Base-by-base conservation (phyloP, 345 rosid genomes). In the Eucalyptus marginata region DNA sequence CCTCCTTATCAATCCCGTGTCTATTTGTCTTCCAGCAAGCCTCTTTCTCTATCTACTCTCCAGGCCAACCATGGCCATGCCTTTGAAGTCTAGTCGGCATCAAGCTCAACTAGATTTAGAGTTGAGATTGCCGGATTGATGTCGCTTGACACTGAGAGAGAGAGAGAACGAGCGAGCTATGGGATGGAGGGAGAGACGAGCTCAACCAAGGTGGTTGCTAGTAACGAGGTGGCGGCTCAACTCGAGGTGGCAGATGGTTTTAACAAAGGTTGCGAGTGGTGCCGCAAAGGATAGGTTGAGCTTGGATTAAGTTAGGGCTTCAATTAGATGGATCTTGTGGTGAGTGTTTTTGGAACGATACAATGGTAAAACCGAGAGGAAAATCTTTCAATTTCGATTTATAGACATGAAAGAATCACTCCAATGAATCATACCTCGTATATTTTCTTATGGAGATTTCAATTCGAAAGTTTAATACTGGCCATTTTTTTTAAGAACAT, bases 401-500 rank as follows among this genome's bases (percentile, higher is more conserved):
- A 8, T 7, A 31, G 5, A 31, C 22, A 33, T 1, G 12, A 68
- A 33, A 16, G 4, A 66, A n/a, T 4, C 3, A 1, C 3, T 4
- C 1, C 0, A 1, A 29, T 64, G 36, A 13, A 64, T 13, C 3
- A 6, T n/a, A 18, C 10, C 10, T 0, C 11, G 0, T 31, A 15
- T 16, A 18, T 16, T 68, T 33, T 31, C 12, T 31, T 7, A 31
- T 3, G 7, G 11, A 16, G 13, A 68, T 16, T 33, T 33, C 5
- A 10, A 33, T 31, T 33, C 6, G 1, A 3, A 68, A 33, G 8
- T 64, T 64, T n/a, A n/a, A n/a, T 44, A 17, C 0, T 3, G 24
- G 24, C 12, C 24, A 68, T 4, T 31, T 16, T 27, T 31, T 68
- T n/a, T 31, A 31, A 7, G 10, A 16, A 15, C 4, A 31, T 31